A percentile compares a stretch with the other conserved stretches of the same genome.
phyloP scores from a whole-genome alignment of 345 rosid genomes.

The Carallia pectinifolia region DNA sequence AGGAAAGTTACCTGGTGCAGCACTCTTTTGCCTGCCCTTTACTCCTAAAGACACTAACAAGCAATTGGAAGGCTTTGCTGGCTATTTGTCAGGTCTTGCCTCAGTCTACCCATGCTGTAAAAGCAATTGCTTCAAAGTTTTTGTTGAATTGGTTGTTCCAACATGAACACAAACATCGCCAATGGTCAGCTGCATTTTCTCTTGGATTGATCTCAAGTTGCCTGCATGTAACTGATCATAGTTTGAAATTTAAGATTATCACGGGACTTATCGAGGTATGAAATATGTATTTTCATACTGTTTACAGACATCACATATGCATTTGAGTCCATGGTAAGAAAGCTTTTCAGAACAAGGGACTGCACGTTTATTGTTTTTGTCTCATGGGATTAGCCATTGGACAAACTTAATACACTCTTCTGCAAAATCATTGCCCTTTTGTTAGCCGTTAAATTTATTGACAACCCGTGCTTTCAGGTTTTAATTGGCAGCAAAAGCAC shows the following conservation, averaged over 20 bases:
- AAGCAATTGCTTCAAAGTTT: slow-evolving; percentile 79
- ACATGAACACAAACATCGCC: slow-evolving; percentile 85
- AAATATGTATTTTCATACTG: slow-evolving; percentile 10
- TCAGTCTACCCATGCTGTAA: slow-evolving; percentile 67
- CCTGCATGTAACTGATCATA: slow-evolving; percentile 77
- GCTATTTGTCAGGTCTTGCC: slow-evolving; percentile 64
- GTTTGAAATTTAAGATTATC: slow-evolving; percentile 70
- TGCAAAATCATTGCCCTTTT: background rate
- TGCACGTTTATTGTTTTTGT: no score
- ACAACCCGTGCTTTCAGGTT: slow-evolving; percentile 50
- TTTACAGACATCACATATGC: background rate
- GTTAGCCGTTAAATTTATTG: background rate
- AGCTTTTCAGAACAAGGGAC: slow-evolving; percentile 6
- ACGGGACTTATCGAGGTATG: slow-evolving; percentile 76
- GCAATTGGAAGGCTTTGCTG: slow-evolving; percentile 23
- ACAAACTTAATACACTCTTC: no score
- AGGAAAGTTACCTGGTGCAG: slow-evolving; percentile 78
- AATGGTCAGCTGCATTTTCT: slow-evolving; percentile 93
- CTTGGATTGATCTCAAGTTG: slow-evolving; percentile 81
- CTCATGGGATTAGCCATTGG: no score
- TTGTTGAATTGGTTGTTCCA: slow-evolving; percentile 73
- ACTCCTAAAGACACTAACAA: slow-evolving; percentile 46
- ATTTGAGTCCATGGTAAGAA: background rate
- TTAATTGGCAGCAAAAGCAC: slow-evolving; percentile 72
- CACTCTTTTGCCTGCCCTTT: slow-evolving; percentile 65